Base-by-base conservation (phyloP, 192 early-diverging fungal species). In the Phlyctochytrium planicorne region DNA sequence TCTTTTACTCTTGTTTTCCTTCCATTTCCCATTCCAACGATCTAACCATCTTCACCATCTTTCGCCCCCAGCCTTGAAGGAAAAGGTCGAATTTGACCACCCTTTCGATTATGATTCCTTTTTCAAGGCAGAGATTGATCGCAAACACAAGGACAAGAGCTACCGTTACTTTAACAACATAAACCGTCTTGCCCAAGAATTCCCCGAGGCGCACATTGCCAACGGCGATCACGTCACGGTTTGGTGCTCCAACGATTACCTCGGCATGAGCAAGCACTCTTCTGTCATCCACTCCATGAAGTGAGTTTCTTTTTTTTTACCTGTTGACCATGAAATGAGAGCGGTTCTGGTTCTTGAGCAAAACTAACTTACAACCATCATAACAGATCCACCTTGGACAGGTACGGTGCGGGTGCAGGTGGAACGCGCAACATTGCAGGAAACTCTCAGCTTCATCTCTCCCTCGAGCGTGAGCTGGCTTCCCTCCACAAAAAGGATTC, bases 131-230 rank as follows among this genome's bases (percentile, higher is more conserved):
- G 90, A 94, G 78, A 73, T 98, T 47, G 90, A 95, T 40, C 94
- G 94, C 87, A 98, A 98, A 79, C 93, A 96, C 74, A 84, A 88
- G 69, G 95, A 98, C 89, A 92, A 93, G 83, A 90, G 87, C 71
- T 98, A 98, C 84, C 90, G 97, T 69, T 97, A 96, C 82, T 98
- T 98, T 75, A 98, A 98, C 90, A 98, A 98, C 85, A 97, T 98
- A 84, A 98, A 98, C 80, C 91, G 97, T 34, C 81, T 98, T 29
- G 97, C 97, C 4, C 81, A 90, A 74, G 80, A 86, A 68, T 98
- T 91, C 76, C 97, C 97, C 52, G 87, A 83, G 68, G 97, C 97
- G 25, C 97, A 98, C 81, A 98, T 95, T 27, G 88, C 86, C 52
- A 65, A 80, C 53, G 83, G 88, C 33, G 93, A 95, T 69, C 84